Evolutionary conservation across 2,329 filamentous ascomycete genomes (phyloP).

Genomic region (Aureobasidium sp.): DNA sequence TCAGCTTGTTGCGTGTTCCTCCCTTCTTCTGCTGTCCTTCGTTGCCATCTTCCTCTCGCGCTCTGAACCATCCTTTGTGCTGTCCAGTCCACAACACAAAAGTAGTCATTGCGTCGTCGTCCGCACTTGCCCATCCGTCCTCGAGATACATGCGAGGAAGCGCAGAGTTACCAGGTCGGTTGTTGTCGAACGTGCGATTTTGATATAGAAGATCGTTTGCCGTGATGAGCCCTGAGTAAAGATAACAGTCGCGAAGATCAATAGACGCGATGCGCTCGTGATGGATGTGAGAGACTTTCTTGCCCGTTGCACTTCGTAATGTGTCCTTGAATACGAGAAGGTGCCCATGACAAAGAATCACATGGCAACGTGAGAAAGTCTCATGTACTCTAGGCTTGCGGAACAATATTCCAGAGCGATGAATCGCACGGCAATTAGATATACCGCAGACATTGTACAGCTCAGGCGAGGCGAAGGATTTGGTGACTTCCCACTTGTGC

Average conservation of each 20-base stretch:
- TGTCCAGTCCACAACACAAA: slow-evolving; percentile 61
- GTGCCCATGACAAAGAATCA: slow-evolving; percentile 54
- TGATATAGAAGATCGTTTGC: slow-evolving; percentile 57
- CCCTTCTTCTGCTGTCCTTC: slow-evolving; percentile 17
- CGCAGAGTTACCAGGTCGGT: slow-evolving; percentile 52
- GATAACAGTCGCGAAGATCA: slow-evolving; percentile 56
- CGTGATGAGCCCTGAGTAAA: slow-evolving; percentile 58
- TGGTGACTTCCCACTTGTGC: slow-evolving; percentile 60
- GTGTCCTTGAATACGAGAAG: slow-evolving; percentile 57
- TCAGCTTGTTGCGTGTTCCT: slow-evolving; percentile 42
- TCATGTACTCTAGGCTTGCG: slow-evolving; percentile 56
- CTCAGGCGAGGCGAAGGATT: slow-evolving; percentile 54
- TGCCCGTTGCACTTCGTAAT: slow-evolving; percentile 48
- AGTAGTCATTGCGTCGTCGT: slow-evolving; percentile 59
- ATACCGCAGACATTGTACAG: slow-evolving; percentile 65
- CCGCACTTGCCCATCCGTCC: slow-evolving; percentile 54
- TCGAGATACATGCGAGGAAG: slow-evolving; percentile 54
- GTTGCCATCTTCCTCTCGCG: slow-evolving; percentile 26
- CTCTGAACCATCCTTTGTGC: slow-evolving; percentile 49
- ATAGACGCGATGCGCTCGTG: slow-evolving; percentile 54
- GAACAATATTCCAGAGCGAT: slow-evolving; percentile 56
- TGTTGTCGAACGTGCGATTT: slow-evolving; percentile 57
- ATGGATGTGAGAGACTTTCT: slow-evolving; percentile 52
- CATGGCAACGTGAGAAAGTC: slow-evolving; percentile 54
- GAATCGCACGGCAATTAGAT: slow-evolving; percentile 53